Evolutionary conservation across 2,329 filamentous ascomycete species (phyloP).

Genomic region (Rutstroemia sp.): DNA sequence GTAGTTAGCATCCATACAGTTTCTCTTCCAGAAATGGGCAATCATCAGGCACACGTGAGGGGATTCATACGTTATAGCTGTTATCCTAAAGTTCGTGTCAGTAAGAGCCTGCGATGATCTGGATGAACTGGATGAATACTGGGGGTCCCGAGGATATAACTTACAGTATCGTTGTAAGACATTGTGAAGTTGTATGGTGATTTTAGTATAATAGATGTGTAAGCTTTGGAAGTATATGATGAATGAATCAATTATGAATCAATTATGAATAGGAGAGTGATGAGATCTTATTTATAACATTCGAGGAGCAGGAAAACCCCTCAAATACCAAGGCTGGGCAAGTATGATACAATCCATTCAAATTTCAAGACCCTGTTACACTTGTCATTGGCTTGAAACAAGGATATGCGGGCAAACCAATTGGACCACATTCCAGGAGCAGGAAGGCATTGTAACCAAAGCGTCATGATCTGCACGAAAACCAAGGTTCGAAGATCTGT

Average conservation of each 20-base stretch:
- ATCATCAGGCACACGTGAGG: no score
- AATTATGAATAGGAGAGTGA: background rate
- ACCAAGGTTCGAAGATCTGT: no score
- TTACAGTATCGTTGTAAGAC: no score
- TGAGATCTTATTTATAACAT: slow-evolving; percentile 2
- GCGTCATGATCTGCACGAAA: background rate
- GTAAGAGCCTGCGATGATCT: no score
- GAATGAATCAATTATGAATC: background rate
- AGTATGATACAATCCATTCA: slow-evolving; percentile 3
- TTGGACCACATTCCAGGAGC: no score
- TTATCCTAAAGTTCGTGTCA: no score
- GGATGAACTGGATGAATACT: no score
- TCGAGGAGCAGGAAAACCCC: background rate
- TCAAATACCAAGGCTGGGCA: background rate
- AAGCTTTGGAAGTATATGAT: background rate
- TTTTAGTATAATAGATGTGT: background rate
- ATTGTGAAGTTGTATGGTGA: background rate
- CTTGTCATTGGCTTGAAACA: background rate
- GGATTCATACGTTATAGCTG: no score
- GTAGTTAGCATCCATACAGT: no score
- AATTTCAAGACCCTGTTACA: background rate
- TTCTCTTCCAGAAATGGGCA: no score
- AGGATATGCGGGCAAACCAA: background rate
- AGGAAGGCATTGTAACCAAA: background rate
- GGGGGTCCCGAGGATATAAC: no score